Conservation (phyloP, 768 basidiomycete genomes). For the Chiua virens region DNA sequence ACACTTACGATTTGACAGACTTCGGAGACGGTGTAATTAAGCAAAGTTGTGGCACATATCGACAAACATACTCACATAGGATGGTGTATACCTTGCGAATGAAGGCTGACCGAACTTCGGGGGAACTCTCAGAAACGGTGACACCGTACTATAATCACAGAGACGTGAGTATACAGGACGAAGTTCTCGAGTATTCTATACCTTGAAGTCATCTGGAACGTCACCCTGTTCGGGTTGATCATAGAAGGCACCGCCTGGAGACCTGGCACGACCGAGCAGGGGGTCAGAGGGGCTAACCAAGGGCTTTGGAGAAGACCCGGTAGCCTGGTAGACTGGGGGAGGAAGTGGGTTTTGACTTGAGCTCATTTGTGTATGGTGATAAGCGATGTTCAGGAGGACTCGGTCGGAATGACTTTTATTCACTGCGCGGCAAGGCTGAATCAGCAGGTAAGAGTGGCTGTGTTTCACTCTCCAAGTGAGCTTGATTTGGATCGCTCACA, state of each 20-base stretch:
- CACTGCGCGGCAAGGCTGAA: constrained; percentile 18
- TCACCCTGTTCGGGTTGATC: constrained; percentile 76
- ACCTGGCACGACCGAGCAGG: constrained; percentile 51
- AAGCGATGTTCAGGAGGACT: constrained; percentile 15
- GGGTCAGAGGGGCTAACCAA: constrained; percentile 47
- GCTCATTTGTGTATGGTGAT: constrained; percentile 48
- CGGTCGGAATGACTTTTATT: constrained; percentile 14
- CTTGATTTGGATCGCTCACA: constrained; percentile 7
- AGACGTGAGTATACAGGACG: constrained; percentile 3
- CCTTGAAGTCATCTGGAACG: constrained; percentile 93
- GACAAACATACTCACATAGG: constrained; percentile 60
- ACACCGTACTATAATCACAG: constrained; percentile 64
- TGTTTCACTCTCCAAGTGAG: not conserved
- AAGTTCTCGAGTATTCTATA: constrained; percentile 28
- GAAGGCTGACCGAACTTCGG: constrained; percentile 82
- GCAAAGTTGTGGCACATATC: not conserved
- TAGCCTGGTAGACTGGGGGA: constrained; percentile 57
- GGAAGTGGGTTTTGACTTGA: constrained; percentile 51
- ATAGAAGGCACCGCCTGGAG: constrained; percentile 52
- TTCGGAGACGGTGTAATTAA: constrained; percentile 29
- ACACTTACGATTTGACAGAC: constrained; percentile 69
- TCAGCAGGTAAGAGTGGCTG: constrained; percentile 24
- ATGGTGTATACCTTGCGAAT: constrained; percentile 91
- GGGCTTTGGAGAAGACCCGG: constrained; percentile 39
- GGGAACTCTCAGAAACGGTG: constrained; percentile 72